Percentiles rank a stretch among this genome's conserved stretches.
These are phyloP conservation scores for Dothidotthia symphoricarpi DNA, from an alignment of 2,329 filamentous ascomycete species.

Conservation along the genomic window DNA sequence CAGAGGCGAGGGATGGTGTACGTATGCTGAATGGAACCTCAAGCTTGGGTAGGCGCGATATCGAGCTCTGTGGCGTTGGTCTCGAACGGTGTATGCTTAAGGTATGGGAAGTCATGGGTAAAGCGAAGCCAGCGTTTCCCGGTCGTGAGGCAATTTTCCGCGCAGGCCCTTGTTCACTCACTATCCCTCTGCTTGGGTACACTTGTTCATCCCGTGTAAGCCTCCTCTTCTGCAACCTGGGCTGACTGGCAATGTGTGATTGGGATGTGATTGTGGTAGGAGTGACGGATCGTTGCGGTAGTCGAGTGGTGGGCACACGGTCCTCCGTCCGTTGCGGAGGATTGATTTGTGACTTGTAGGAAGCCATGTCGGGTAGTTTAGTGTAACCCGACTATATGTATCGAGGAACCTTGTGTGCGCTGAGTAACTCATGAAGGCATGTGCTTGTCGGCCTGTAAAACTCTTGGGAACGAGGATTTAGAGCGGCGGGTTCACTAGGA, in stretches of 20 bases:
- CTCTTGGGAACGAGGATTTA: constrained; percentile 15
- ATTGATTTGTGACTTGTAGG: constrained; percentile 42
- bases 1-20: constrained; percentile 51
- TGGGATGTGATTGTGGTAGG: constrained; percentile 32
- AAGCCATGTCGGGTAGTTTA: constrained; percentile 42
- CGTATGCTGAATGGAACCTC: constrained; percentile 37
- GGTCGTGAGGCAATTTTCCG: constrained; percentile 23
- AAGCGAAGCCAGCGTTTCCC: constrained; percentile 21
- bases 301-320: constrained; percentile 33
- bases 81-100: constrained; percentile 21
- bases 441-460: constrained; percentile 27
- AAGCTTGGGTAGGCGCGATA: constrained; percentile 37
- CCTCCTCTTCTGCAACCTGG: constrained; percentile 40
- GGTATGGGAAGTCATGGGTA: constrained; percentile 19
- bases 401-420: constrained; percentile 34
- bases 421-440: constrained; percentile 45
- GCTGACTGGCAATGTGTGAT: constrained; percentile 25
- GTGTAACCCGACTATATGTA: constrained; percentile 39
- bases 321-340: constrained; percentile 36
- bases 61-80: constrained; percentile 22
- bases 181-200: constrained; percentile 13
- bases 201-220: constrained; percentile 34
- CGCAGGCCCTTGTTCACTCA: constrained; percentile 19
- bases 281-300: constrained; percentile 40
- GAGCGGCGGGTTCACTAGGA: constrained; percentile 18